These are phyloP conservation scores for Trichosporon ovoides DNA, from an alignment of 1,284 basidiomycete genomes.

Conservation along the genomic window DNA sequence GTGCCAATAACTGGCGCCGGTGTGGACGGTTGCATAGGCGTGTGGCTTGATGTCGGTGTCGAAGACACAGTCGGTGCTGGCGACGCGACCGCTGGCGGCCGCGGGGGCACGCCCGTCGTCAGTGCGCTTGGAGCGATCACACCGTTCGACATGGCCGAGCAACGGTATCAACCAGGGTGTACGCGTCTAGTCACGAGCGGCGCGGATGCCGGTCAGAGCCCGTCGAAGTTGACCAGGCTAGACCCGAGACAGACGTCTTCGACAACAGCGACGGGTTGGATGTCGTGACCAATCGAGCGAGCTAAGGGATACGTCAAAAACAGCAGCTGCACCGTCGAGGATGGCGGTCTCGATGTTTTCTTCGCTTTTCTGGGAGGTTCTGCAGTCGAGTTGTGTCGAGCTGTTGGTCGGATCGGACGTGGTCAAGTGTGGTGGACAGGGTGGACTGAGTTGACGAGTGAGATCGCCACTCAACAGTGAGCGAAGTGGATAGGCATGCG, in stretches of 20 bases:
- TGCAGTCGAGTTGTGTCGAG: too few species aligned
- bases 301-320: too few species aligned
- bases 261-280: background rate
- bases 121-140: conserved; percentile 8
- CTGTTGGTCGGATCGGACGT: background rate
- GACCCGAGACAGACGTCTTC: too few species aligned
- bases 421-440: too few species aligned
- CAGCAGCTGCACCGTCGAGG: too few species aligned
- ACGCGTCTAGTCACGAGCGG: background rate
- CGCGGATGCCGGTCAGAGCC: background rate
- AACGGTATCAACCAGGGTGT: too few species aligned
- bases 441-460: background rate
- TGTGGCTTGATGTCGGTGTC: conserved; percentile 2
- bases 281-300: too few species aligned
- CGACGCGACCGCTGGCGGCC: background rate
- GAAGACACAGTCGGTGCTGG: background rate
- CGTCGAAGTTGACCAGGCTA: background rate
- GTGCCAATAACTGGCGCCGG: background rate
- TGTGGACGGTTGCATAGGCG: background rate
- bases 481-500: background rate
- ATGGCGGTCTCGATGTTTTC: too few species aligned
- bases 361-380: background rate
- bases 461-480: conserved; percentile 1
- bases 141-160: conserved; percentile 13
- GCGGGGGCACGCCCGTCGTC: background rate